Conservation (phyloP, 495 filamentous ascomycete species). For the Trichocladium uniseriatum region DNA sequence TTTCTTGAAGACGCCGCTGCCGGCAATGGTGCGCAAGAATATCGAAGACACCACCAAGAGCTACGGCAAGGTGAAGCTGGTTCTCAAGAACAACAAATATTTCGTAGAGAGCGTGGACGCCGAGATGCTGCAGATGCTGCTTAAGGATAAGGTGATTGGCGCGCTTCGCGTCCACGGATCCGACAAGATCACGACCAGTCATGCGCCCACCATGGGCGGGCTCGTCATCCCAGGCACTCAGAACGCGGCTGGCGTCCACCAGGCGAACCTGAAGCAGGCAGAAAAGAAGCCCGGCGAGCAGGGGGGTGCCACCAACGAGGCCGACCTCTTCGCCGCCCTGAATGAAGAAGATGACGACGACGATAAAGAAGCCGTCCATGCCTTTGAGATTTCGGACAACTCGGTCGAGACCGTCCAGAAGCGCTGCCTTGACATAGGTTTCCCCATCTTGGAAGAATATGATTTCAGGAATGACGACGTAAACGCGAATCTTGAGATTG, state of each 20-base stretch:
- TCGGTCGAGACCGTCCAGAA: slow-evolving; percentile 81
- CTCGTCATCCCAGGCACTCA: slow-evolving; percentile 93
- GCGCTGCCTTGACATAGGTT: slow-evolving; percentile 74
- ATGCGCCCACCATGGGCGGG: slow-evolving; percentile 78
- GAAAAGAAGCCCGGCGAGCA: slow-evolving; percentile 22
- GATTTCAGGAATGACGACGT: slow-evolving; percentile 90
- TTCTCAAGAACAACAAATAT: slow-evolving; percentile 87
- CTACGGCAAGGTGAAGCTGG: slow-evolving; percentile 92
- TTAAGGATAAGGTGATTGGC: slow-evolving; percentile 49
- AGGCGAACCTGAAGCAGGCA: slow-evolving; percentile 41
- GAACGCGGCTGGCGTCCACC: slow-evolving; percentile 76
- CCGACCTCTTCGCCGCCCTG: slow-evolving; percentile 47
- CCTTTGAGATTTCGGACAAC: slow-evolving; percentile 78
- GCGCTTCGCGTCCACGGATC: slow-evolving; percentile 39
- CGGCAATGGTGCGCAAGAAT: slow-evolving; percentile 65
- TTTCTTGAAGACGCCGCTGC: slow-evolving; percentile 77
- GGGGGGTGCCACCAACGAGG: slow-evolving; percentile 22
- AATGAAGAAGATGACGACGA: slow-evolving; percentile 84
- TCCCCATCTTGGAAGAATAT: slow-evolving; percentile 90
- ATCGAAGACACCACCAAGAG: slow-evolving; percentile 78
- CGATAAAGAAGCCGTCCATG: slow-evolving; percentile 78
- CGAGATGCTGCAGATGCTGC: slow-evolving; percentile 68
- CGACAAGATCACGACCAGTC: slow-evolving; percentile 64
- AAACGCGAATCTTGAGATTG: slow-evolving; percentile 87
- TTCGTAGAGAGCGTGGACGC: slow-evolving; percentile 88